These are phyloP conservation scores for Cyanidioschyzon merolae DNA, from an alignment of 23 red algal genomes.

Conservation along the genomic window DNA sequence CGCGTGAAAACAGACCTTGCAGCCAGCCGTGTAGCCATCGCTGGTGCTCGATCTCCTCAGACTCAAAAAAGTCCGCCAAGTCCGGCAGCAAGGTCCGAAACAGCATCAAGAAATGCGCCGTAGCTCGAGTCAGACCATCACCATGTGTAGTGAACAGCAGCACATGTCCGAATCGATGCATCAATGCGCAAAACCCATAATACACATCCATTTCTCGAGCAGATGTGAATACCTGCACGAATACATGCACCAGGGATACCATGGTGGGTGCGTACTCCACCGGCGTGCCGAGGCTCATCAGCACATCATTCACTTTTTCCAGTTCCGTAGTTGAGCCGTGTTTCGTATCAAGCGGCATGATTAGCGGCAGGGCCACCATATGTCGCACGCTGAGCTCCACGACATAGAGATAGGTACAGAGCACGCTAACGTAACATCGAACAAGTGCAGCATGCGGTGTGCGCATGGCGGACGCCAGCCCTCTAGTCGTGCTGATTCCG, in stretches of 20 bases:
- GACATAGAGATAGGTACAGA: background rate
- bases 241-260: constrained; percentile 54
- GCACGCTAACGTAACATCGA: background rate
- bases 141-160: constrained; percentile 24
- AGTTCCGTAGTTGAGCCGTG: background rate
- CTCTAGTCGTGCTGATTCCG: background rate
- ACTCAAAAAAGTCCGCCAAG: constrained; percentile 63
- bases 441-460: background rate
- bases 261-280: constrained; percentile 34
- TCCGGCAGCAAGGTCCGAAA: constrained; percentile 51
- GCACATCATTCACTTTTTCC: background rate
- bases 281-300: constrained; percentile 22
- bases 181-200: constrained; percentile 46
- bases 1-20: constrained; percentile 40
- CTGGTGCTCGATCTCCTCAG: constrained; percentile 58
- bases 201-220: constrained; percentile 46
- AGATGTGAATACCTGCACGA: constrained; percentile 42
- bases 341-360: background rate
- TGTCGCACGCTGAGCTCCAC: background rate
- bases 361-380: background rate
- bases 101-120: constrained; percentile 48
- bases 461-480: background rate
- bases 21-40: constrained; percentile 65
- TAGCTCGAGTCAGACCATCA: constrained; percentile 33
- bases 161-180: constrained; percentile 32